Evolutionary conservation across 305 asterid species (phyloP).

Genomic region (Fraxinus xanthoxyloides): DNA sequence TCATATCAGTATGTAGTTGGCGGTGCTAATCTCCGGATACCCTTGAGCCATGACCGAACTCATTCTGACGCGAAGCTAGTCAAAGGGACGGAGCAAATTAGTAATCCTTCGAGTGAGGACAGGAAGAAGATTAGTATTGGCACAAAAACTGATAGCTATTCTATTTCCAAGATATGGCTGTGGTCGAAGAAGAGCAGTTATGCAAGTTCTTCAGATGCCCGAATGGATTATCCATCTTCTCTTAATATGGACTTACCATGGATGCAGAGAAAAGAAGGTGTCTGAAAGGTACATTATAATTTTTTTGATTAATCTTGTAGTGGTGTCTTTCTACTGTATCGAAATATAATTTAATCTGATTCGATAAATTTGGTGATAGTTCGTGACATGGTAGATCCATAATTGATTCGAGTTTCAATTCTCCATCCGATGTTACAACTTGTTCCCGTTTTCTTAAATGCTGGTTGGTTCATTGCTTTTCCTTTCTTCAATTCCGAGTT

Average conservation of each 20-base stretch:
- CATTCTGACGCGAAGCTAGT: slow-evolving; percentile 27
- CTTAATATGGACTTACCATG: slow-evolving; percentile 51
- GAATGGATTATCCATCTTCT: slow-evolving; percentile 37
- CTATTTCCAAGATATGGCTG: slow-evolving; percentile 96
- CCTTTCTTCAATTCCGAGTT: background rate
- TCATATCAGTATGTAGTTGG: slow-evolving; percentile 92
- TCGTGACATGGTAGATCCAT: slow-evolving; percentile 26
- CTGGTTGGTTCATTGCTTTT: background rate
- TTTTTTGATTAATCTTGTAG: slow-evolving; percentile 27
- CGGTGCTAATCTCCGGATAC: slow-evolving; percentile 66
- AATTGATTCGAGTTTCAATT: slow-evolving; percentile 16
- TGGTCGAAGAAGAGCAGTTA: slow-evolving; percentile 87
- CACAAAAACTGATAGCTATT: slow-evolving; percentile 83
- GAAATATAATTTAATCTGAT: slow-evolving; percentile 27
- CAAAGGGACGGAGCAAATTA: slow-evolving; percentile 26
- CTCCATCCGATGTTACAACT: background rate
- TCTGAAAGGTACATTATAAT: slow-evolving; percentile 36
- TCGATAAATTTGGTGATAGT: slow-evolving; percentile 25
- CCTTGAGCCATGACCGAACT: slow-evolving; percentile 47
- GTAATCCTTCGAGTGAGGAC: slow-evolving; percentile 31
- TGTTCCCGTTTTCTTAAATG: background rate
- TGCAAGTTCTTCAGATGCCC: slow-evolving; percentile 53
- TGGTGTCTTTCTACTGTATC: slow-evolving; percentile 24
- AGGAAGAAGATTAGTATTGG: slow-evolving; percentile 82
- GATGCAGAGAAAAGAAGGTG: slow-evolving; percentile 51